phyloP scores from a whole-genome alignment of 768 basidiomycete genomes.

The Leccinum imitatum region DNA sequence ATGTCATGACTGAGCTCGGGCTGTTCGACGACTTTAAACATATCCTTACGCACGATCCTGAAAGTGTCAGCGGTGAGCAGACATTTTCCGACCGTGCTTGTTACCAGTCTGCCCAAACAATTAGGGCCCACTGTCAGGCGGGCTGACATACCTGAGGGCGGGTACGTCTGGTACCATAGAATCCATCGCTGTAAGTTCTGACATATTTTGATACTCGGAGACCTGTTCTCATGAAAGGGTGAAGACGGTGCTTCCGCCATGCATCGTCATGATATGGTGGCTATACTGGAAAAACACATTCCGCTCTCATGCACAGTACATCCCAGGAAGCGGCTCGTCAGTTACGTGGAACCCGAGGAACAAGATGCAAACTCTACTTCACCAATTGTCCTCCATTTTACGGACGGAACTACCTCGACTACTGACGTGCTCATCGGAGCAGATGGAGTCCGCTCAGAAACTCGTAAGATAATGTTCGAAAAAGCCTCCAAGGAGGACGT shows the following conservation, averaged over 20 bases:
- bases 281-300: conserved; percentile 17
- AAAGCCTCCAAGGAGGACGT: conserved; percentile 4
- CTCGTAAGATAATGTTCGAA: conserved; percentile 27
- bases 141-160: conserved; percentile 33
- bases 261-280: conserved; percentile 27
- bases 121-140: conserved; percentile 8
- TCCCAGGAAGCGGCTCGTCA: conserved; percentile 19
- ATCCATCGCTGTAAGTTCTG: conserved; percentile 22
- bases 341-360: conserved; percentile 10
- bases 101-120: conserved; percentile 18
- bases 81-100: neutral
- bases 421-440: conserved; percentile 47
- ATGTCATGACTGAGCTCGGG: conserved; percentile 43
- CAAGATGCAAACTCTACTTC: conserved; percentile 29
- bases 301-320: conserved; percentile 21
- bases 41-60: conserved; percentile 14
- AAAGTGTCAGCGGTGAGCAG: conserved; percentile 14
- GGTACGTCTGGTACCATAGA: conserved; percentile 29
- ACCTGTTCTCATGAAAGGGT: neutral
- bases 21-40: conserved; percentile 35
- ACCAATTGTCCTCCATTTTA: conserved; percentile 11
- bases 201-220: neutral
- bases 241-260: conserved; percentile 13
- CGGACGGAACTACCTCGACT: conserved; percentile 20
- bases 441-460: conserved; percentile 40